These are phyloP conservation scores for Alternaria sp. DNA, from an alignment of 2,329 filamentous ascomycete genomes.

Conservation along the genomic window DNA sequence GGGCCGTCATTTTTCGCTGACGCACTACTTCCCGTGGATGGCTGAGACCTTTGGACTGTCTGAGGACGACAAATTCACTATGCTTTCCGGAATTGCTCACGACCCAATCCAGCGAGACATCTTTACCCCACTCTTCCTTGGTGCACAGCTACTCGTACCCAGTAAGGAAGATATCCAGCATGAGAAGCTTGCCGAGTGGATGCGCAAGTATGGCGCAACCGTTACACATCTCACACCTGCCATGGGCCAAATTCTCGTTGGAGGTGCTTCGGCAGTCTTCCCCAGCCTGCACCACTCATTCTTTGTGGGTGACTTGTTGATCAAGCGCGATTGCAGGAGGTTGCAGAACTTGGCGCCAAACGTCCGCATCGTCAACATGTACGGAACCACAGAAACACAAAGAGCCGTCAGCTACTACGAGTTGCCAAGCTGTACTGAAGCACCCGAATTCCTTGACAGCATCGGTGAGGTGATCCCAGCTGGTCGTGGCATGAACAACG, in stretches of 20 bases:
- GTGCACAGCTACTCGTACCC: constrained; percentile 80
- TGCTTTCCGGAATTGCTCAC: constrained; percentile 86
- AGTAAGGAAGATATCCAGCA: constrained; percentile 85
- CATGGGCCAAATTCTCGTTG: constrained; percentile 95
- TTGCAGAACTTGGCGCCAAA: constrained; percentile 81
- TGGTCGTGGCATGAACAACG: constrained; percentile 85
- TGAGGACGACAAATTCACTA: constrained; percentile 78
- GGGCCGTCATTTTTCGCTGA: constrained; percentile 85
- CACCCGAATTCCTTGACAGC: constrained; percentile 70
- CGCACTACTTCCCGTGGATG: constrained; percentile 96
- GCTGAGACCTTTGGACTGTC: constrained; percentile 79
- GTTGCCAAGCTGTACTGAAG: constrained; percentile 71
- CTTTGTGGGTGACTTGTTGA: constrained; percentile 91
- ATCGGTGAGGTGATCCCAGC: constrained; percentile 82
- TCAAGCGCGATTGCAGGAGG: constrained; percentile 79
- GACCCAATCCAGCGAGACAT: constrained; percentile 75
- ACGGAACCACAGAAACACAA: constrained; percentile 87
- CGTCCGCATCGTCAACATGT: constrained; percentile 82
- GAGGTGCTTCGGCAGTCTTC: constrained; percentile 80
- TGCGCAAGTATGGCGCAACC: constrained; percentile 75
- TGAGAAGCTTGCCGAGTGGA: constrained; percentile 89
- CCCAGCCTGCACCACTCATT: constrained; percentile 80
- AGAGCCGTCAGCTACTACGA: constrained; percentile 85
- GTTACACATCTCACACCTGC: constrained; percentile 92
- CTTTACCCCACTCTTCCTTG: constrained; percentile 89